Conservation (phyloP, 306 rosid genomes). For the Rosa rugosa region DNA sequence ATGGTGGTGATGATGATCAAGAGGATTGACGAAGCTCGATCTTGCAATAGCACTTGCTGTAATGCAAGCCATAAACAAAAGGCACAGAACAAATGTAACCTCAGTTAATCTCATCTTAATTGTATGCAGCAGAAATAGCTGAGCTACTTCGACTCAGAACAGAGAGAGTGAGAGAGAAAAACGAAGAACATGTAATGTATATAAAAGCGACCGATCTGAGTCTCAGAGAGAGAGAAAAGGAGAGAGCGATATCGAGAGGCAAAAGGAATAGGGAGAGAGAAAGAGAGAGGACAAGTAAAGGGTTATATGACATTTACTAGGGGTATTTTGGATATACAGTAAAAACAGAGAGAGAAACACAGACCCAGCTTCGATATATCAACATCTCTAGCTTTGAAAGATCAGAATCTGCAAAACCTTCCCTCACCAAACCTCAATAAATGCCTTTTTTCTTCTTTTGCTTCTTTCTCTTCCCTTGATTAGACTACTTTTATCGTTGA, state of each 20-base stretch:
- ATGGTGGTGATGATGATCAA: background rate
- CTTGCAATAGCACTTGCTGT: conserved; percentile 35
- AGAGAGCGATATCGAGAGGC: conserved; percentile 26
- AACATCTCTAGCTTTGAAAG: conserved; percentile 38
- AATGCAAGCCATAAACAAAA: conserved; percentile 44
- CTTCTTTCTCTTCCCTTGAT: background rate
- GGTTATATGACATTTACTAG: conserved; percentile 50
- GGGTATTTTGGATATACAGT: conserved; percentile 68
- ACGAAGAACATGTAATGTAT: conserved; percentile 18
- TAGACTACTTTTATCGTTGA: background rate
- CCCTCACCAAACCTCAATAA: conserved; percentile 78
- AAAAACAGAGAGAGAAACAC: conserved; percentile 21
- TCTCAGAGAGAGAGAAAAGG: background rate
- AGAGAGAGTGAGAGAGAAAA: conserved; percentile 1
- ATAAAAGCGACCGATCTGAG: conserved; percentile 30
- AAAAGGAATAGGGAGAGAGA: conserved; percentile 47
- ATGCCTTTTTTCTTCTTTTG: conserved; percentile 11
- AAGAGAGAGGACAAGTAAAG: conserved; percentile 20
- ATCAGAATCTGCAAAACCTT: conserved; percentile 27
- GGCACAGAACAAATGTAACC: conserved; percentile 37
- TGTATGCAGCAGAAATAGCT: background rate
- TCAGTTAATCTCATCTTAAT: conserved; percentile 20
- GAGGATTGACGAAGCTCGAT: conserved; percentile 2
- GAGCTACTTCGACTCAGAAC: background rate
- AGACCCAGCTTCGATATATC: conserved; percentile 45